These are phyloP conservation scores for Pseudogymnoascus sp. DNA, from an alignment of 2,329 filamentous ascomycete species.

Conservation along the genomic window DNA sequence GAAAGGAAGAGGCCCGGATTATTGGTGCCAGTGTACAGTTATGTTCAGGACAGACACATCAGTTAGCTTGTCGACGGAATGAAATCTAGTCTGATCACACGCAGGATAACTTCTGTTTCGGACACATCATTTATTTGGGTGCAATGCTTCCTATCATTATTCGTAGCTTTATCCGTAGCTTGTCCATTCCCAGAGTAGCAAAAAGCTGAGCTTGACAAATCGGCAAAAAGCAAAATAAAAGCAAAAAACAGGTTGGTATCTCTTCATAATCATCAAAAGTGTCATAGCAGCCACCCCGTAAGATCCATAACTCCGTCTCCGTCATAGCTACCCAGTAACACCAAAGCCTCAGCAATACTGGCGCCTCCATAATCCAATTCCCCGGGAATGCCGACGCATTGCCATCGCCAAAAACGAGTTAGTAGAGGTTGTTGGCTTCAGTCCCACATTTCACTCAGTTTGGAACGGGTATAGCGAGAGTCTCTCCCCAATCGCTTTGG, in stretches of 20 bases:
- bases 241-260: neutral
- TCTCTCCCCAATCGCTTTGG: conserved; percentile 6
- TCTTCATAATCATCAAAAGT: conserved; percentile 4
- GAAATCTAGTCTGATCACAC: neutral
- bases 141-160: neutral
- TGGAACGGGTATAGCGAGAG: conserved; percentile 15
- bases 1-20: neutral
- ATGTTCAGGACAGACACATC: neutral
- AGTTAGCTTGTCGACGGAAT: neutral
- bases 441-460: conserved; percentile 16
- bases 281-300: neutral
- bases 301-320: neutral
- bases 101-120: neutral
- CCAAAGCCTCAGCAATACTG: neutral
- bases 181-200: neutral
- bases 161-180: neutral
- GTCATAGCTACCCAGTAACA: neutral
- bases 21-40: neutral
- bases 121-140: neutral
- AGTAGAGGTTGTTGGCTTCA: neutral
- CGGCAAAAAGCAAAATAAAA: neutral
- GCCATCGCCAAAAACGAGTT: neutral
- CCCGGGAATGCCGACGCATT: neutral
- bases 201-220: neutral
- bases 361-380: neutral